Evolutionary conservation across 2,329 filamentous ascomycete genomes (phyloP), one percentile per base, ranked within the genome.

Genomic region (Periconia sp.): DNA sequence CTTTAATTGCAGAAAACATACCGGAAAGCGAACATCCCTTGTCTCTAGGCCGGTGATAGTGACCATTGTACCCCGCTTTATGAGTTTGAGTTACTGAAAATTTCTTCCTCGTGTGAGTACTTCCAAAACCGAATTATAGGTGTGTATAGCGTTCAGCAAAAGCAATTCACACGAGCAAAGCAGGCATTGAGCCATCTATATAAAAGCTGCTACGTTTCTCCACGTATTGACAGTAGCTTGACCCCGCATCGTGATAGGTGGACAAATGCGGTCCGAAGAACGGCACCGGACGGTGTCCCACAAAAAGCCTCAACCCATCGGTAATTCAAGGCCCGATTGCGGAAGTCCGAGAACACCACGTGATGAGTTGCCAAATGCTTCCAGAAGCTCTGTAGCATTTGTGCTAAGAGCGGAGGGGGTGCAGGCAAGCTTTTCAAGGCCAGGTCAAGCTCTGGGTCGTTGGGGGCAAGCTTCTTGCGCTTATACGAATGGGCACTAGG

Each of bases 11-110:
- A n/a, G 19, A 32, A 3, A 38, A 56, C 70, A 36, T 60, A 76
- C 73, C 23, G 75, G 75, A 53, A 78, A 78, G 46, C 75, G 69
- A 33, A 78, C 73, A 68, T 78, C 75, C 54, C 70, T 68, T 46
- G 75, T 78, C 51, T 73, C 72, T 19, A 65, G 55, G 23, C 63
- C 58, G 16, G 73, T 76, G 40, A 78, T 77, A 21, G 72, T 77
- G 21, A 77, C 73, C 75, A 77, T 77, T 32, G 24, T 57, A 50
- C 7, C 12, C 4, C 6, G 8, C 15, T 13, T 13, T 34, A 17
- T 12, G 15, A 8, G 19, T 12, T 4, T 36, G 3, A 12, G 12
- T 4, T 19, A 28, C 13, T 22, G 9, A 8, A 21, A 5, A 28
- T 19, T 11, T 19, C 6, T 30, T 38, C 9, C 6, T 16, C 33